Base-by-base conservation (phyloP, 78 protist species). In the Dictyostelium purpureum region DNA sequence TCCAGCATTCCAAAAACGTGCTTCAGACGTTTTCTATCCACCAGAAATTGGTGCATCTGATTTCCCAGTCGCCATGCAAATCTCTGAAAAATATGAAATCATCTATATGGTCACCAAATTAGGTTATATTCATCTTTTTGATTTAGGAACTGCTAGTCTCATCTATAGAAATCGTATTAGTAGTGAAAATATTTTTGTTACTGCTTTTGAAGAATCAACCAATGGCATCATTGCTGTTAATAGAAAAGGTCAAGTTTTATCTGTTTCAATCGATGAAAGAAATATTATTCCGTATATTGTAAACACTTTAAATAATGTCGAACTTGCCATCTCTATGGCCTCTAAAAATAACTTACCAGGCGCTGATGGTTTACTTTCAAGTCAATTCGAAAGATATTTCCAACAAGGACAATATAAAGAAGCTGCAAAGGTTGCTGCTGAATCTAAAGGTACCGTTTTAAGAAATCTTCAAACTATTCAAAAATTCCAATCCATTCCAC, bases 1-100 rank as follows among this genome's bases (percentile, higher is more conserved):
- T 77, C 79, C 78, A 19, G 43, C 82, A 33, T 98, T 96, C 94
- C 45, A 2, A 65, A 97, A 96, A 96, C 87, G 89, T 52, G 45
- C 83, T 1, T 94, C 87, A 12, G 97, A 96, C 45, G 93, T 99
- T 33, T 69, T 59, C 79, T 95, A 87, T 73, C 92, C 96, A 94
- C 98, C 99, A 9, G 98, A 95, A 18, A 98, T 97, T 76, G 97
- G 96, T 14, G 95, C 97, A 14, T 63, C 51, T 31, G 99, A 99
- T 82, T 99, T 99, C 97, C 99, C 99, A 14, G 99, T 99, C 12
- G 97, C 99, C 69, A 97, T 98, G 98, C 98, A 97, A 67, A 33
- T 94, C 74, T 63, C 94, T 49, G 96, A 88, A 57, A 94, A 95
- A 94, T 95, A 95, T 79, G 96, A 97, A 42, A 73, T 97, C 42